phyloP scores from a whole-genome alignment of 1,139 yeast genomes.

The Zygotorulaspora mrakii region DNA sequence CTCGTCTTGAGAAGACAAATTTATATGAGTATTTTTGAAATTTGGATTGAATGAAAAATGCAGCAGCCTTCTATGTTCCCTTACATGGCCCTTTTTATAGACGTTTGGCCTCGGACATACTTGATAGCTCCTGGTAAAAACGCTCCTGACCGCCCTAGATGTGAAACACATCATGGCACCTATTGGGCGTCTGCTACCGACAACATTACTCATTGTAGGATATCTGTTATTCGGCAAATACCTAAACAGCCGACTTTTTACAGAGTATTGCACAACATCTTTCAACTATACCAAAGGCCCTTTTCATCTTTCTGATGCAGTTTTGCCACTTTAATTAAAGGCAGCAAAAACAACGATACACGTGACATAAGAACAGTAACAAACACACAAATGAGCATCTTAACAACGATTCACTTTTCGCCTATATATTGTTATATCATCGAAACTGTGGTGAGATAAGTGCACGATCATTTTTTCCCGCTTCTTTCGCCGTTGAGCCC shows the following conservation, averaged over 20 bases:
- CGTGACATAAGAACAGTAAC: no score
- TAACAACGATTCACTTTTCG: no score
- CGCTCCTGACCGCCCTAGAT: neutral
- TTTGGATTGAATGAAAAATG: constrained; percentile 3
- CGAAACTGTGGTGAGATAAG: no score
- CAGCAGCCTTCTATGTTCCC: constrained; percentile 3
- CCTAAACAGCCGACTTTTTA: no score
- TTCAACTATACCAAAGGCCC: no score
- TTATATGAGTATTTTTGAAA: neutral
- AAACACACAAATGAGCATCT: no score
- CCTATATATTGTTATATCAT: no score
- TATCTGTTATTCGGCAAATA: no score
- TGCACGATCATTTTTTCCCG: no score
- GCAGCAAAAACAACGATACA: constrained; percentile 1
- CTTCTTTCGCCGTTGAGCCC: neutral
- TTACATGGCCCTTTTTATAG: neutral
- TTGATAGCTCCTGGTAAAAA: neutral
- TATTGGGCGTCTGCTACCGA: neutral
- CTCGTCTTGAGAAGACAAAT: neutral
- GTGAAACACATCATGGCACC: neutral
- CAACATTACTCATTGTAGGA: neutral
- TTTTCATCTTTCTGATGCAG: neutral
- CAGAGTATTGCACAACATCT: no score
- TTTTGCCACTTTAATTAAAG: neutral
- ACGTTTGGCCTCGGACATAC: neutral